Evolutionary conservation across 1,139 yeast genomes (phyloP).

Genomic region (Magnusiomyces magnusii): DNA sequence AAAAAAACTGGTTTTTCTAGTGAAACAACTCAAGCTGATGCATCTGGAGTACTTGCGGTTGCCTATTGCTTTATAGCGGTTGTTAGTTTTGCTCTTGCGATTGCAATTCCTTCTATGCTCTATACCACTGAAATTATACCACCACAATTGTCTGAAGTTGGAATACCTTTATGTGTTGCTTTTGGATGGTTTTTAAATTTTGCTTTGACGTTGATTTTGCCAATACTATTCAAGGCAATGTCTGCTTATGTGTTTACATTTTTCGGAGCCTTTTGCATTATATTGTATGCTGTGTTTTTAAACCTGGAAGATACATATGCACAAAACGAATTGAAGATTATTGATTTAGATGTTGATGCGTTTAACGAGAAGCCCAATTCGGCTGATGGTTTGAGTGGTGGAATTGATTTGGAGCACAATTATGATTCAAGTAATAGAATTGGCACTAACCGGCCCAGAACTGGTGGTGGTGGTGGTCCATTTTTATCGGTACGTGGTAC

Average conservation of each 20-base stretch:
- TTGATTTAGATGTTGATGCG: background rate
- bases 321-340: background rate
- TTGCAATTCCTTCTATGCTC: conserved; percentile 33
- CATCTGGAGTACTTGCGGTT: conserved; percentile 38
- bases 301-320: conserved; percentile 16
- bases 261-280: conserved; percentile 19
- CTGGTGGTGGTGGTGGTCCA: background rate
- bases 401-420: background rate
- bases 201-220: conserved; percentile 28
- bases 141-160: conserved; percentile 41
- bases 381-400: background rate
- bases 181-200: conserved; percentile 48
- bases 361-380: background rate
- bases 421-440: background rate
- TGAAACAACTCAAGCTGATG: conserved; percentile 22
- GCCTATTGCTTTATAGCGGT: conserved; percentile 45
- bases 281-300: conserved; percentile 12
- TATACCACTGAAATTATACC: conserved; percentile 53
- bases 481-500: background rate
- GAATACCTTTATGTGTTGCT: conserved; percentile 47
- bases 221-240: conserved; percentile 36
- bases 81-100: conserved; percentile 43
- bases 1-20: conserved; percentile 13
- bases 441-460: background rate
- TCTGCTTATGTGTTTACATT: conserved; percentile 39